Percentiles rank a stretch among this genome's conserved stretches.
These are phyloP conservation scores for Trametes coccinea DNA, from an alignment of 768 basidiomycete species.

Conservation along the genomic window DNA sequence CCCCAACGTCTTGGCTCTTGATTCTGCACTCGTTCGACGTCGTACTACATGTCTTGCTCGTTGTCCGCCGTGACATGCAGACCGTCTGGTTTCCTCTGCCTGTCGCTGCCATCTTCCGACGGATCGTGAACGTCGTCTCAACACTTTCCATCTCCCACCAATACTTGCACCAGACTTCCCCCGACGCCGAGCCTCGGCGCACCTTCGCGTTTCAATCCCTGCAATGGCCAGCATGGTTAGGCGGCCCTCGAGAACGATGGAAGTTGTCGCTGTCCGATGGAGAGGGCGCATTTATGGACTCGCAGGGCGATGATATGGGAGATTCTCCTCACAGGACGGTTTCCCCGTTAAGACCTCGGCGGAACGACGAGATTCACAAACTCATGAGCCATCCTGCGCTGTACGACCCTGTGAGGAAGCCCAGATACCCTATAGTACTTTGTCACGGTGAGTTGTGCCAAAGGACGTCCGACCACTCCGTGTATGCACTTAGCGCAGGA, in stretches of 20 bases:
- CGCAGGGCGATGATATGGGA: background rate
- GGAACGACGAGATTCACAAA: slow-evolving; percentile 49
- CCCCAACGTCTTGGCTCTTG: slow-evolving; percentile 4
- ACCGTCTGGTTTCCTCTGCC: slow-evolving; percentile 54
- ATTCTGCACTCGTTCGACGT: slow-evolving; percentile 3
- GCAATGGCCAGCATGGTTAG: slow-evolving; percentile 21
- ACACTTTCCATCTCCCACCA: slow-evolving; percentile 70
- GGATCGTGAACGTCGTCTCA: slow-evolving; percentile 68
- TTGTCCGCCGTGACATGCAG: slow-evolving; percentile 38
- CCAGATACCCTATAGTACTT: slow-evolving; percentile 90
- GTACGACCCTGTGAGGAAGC: slow-evolving; percentile 73
- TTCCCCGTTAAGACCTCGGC: slow-evolving; percentile 37
- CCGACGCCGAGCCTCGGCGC: slow-evolving; percentile 8
- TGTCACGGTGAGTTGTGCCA: slow-evolving; percentile 74
- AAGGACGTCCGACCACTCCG: background rate
- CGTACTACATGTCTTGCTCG: slow-evolving; percentile 24
- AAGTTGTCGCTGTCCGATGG: background rate
- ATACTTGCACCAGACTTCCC: slow-evolving; percentile 43
- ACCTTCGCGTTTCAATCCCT: slow-evolving; percentile 11
- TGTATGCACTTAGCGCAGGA: no score
- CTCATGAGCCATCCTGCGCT: slow-evolving; percentile 77
- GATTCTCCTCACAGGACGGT: background rate
- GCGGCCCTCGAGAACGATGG: background rate
- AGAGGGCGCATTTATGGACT: background rate
- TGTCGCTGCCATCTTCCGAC: slow-evolving; percentile 59